These are phyloP conservation scores for Penicillium robsamsonii DNA, from an alignment of 495 filamentous ascomycete species.

Conservation along the genomic window DNA sequence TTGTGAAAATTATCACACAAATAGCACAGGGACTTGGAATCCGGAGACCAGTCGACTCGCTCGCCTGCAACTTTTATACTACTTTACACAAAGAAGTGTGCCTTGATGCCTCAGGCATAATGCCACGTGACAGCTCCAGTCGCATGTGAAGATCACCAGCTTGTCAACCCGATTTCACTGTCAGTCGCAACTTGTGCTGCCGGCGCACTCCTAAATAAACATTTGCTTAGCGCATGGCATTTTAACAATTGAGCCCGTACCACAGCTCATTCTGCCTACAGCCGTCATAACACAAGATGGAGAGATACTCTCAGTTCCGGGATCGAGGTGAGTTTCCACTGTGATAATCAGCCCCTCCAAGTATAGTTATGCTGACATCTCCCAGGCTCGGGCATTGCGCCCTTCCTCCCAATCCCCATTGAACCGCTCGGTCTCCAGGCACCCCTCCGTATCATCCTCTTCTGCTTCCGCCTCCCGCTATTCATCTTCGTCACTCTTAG, in stretches of 20 bases:
- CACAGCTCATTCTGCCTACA: not conserved
- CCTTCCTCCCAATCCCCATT: slow-evolving; percentile 79
- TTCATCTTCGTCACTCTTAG: slow-evolving; percentile 63
- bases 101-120: slow-evolving; percentile 1
- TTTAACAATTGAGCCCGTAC: not conserved
- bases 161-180: not conserved
- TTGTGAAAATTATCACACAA: not conserved
- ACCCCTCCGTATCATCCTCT: slow-evolving; percentile 65
- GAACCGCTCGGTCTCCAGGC: slow-evolving; percentile 58
- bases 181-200: not conserved
- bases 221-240: not conserved
- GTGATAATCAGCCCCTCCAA: slow-evolving; percentile 3
- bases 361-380: slow-evolving; percentile 7
- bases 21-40: not conserved
- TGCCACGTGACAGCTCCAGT: slow-evolving; percentile 1
- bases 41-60: not conserved
- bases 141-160: slow-evolving; percentile 12
- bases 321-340: slow-evolving; percentile 67
- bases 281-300: slow-evolving; percentile 56
- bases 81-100: not conserved
- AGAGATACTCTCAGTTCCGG: slow-evolving; percentile 95
- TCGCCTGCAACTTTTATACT: not conserved
- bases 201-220: not conserved
- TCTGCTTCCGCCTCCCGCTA: slow-evolving; percentile 75
- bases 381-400: slow-evolving; percentile 90